phyloP scores from a whole-genome alignment of 1,284 basidiomycete species.

The Pyrrhoderma lamaoense region DNA sequence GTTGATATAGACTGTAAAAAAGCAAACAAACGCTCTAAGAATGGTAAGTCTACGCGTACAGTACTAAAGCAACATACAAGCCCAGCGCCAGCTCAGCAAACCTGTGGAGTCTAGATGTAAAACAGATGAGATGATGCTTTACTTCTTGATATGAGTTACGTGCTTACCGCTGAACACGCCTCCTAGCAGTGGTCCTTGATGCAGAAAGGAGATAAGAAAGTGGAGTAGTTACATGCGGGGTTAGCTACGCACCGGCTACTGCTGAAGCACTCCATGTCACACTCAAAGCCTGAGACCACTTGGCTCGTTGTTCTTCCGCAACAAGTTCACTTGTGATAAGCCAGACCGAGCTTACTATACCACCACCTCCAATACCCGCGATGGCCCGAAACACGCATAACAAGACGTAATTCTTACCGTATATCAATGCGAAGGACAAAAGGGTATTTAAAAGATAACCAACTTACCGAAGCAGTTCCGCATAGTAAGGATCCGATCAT shows the following conservation, averaged over 20 bases:
- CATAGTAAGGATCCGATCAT: constrained; percentile 19
- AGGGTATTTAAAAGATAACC: constrained; percentile 4
- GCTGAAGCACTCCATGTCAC: constrained; percentile 79
- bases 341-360: constrained; percentile 77
- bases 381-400: constrained; percentile 48
- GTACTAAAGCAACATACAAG: constrained; percentile 50
- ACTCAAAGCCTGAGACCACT: constrained; percentile 76
- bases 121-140: constrained; percentile 19
- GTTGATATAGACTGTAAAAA: constrained; percentile 62
- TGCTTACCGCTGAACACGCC: constrained; percentile 68
- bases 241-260: constrained; percentile 34
- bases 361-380: constrained; percentile 71
- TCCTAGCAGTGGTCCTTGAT: constrained; percentile 66
- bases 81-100: constrained; percentile 66
- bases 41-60: not conserved
- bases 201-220: not conserved
- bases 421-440: constrained; percentile 10
- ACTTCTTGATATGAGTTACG: not conserved
- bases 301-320: constrained; percentile 55
- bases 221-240: not conserved
- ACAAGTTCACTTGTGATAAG: constrained; percentile 76
- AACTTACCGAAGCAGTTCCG: constrained; percentile 16
- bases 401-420: constrained; percentile 49
- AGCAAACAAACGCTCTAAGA: no score
- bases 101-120: constrained; percentile 21